These are phyloP conservation scores for Podospora pseudoanserina DNA, from an alignment of 495 filamentous ascomycete genomes.

Conservation along the genomic window DNA sequence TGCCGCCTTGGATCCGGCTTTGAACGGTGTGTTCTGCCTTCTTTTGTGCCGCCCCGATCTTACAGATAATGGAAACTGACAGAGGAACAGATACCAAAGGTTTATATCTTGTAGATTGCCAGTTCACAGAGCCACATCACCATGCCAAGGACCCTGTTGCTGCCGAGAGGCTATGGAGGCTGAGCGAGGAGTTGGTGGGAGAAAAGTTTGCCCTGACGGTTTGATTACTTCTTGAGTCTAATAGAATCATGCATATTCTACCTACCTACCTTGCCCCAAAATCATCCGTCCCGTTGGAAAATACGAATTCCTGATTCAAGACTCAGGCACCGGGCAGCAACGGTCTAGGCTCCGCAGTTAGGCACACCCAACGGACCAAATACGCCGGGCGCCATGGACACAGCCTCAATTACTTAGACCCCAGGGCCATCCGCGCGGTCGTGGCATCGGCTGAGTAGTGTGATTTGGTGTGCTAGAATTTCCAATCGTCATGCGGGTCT, in stretches of 20 bases:
- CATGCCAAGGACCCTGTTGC: conserved; percentile 33
- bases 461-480: background rate
- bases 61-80: background rate
- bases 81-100: conserved; percentile 33
- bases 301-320: background rate
- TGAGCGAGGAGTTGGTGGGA: conserved; percentile 49
- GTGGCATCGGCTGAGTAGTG: background rate
- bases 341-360: background rate
- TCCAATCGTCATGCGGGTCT: background rate
- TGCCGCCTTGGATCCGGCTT: conserved; percentile 53
- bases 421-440: conserved; percentile 4
- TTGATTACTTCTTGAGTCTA: background rate
- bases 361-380: background rate
- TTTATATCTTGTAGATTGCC: conserved; percentile 42
- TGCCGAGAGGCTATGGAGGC: conserved; percentile 50
- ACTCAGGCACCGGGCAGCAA: background rate
- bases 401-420: background rate
- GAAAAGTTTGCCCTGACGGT: conserved; percentile 34
- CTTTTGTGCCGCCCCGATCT: background rate
- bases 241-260: background rate
- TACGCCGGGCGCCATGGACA: background rate
- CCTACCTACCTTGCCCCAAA: no score
- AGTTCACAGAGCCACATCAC: conserved; percentile 25
- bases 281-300: background rate
- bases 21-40: conserved; percentile 37